Conservation (phyloP, 2,329 filamentous ascomycete genomes). For the Ceratocystis papillata region DNA sequence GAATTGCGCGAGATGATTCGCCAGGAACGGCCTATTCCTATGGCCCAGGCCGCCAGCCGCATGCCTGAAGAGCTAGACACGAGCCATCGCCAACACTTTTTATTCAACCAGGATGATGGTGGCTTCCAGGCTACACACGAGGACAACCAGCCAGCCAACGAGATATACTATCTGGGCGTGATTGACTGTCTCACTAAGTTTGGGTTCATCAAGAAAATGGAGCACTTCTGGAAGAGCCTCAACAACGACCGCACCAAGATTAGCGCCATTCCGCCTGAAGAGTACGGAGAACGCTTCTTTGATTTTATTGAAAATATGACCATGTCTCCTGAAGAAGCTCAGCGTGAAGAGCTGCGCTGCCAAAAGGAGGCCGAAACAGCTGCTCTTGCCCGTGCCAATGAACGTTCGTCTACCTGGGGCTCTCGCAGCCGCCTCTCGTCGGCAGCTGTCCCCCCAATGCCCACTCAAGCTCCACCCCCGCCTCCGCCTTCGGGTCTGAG, state of each 20-base stretch:
- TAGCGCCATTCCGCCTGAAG: constrained; percentile 77
- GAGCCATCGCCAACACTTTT: constrained; percentile 57
- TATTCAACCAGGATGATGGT: constrained; percentile 90
- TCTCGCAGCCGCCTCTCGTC: constrained; percentile 29
- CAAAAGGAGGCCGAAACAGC: constrained; percentile 44
- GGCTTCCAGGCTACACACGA: constrained; percentile 90
- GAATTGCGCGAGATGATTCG: constrained; percentile 89
- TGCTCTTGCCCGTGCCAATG: constrained; percentile 28
- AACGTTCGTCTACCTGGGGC: constrained; percentile 33
- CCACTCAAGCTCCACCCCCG: constrained; percentile 38
- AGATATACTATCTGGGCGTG: constrained; percentile 96
- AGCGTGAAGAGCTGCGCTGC: constrained; percentile 35
- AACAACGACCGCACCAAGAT: constrained; percentile 76
- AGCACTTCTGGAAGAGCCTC: constrained; percentile 94
- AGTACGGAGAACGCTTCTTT: constrained; percentile 89
- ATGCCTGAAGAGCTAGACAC: constrained; percentile 86
- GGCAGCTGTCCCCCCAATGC: constrained; percentile 35
- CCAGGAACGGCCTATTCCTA: constrained; percentile 82
- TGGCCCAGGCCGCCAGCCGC: constrained; percentile 67
- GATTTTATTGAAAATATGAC: constrained; percentile 86
- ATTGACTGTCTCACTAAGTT: constrained; percentile 99
- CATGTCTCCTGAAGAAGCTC: constrained; percentile 69
- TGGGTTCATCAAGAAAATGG: constrained; percentile 83
- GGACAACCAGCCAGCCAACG: constrained; percentile 69
- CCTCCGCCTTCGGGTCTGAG: constrained; percentile 34